Evolutionary conservation across 768 basidiomycete species (phyloP).

Genomic region (Termitomyces sp.): DNA sequence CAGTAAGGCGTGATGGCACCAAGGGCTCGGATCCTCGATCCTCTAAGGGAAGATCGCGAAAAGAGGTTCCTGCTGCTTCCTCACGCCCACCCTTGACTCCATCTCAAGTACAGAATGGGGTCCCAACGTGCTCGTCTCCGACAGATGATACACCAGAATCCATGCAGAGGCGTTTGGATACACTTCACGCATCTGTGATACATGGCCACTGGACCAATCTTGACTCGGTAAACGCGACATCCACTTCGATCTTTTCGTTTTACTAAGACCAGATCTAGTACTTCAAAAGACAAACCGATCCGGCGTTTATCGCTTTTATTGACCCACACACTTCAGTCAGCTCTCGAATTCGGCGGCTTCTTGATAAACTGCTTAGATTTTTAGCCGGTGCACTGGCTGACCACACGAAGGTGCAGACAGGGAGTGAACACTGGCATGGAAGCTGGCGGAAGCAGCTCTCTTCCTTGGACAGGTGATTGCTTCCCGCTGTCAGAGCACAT

Average conservation of each 20-base stretch:
- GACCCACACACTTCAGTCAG: not conserved
- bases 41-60: no score
- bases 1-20: not conserved
- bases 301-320: not conserved
- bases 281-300: not conserved
- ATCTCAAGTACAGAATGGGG: not conserved
- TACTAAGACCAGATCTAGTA: not conserved
- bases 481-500: not conserved
- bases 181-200: not conserved
- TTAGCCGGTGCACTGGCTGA: not conserved
- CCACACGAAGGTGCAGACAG: not conserved
- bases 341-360: not conserved
- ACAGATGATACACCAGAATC: not conserved
- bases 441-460: conserved; percentile 2
- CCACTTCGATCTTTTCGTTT: not conserved
- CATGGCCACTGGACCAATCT: not conserved
- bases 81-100: not conserved
- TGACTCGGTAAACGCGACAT: conserved; percentile 1
- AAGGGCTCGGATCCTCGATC: no score
- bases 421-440: conserved; percentile 5
- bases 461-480: conserved; percentile 10
- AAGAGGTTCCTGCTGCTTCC: not conserved
- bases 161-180: not conserved
- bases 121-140: not conserved
- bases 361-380: not conserved